Conservation (phyloP, 1,139 yeast genomes). For the Arxiozyma slooffiae region DNA sequence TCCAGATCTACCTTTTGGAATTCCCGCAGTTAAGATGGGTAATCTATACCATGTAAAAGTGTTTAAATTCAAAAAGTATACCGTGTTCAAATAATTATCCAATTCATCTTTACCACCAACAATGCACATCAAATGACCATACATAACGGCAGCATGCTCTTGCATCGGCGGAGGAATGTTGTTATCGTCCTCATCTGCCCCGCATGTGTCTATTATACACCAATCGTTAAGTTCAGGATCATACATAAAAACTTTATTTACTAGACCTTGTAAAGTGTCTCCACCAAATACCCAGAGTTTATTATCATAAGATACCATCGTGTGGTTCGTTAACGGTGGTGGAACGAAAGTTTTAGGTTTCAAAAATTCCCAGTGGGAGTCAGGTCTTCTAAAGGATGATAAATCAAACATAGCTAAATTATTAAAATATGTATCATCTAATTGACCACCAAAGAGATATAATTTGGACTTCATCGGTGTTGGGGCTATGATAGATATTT, state of each 20-base stretch:
- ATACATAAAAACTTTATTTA: slow-evolving; percentile 73
- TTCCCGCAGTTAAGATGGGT: slow-evolving; percentile 39
- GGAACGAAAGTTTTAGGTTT: slow-evolving; percentile 48
- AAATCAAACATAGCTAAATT: slow-evolving; percentile 83
- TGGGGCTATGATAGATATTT: slow-evolving; percentile 51
- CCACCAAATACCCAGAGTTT: slow-evolving; percentile 91
- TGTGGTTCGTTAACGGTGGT: slow-evolving; percentile 89
- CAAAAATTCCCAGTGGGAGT: slow-evolving; percentile 74
- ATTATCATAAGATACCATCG: slow-evolving; percentile 73
- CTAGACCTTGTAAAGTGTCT: slow-evolving; percentile 65
- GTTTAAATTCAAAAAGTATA: slow-evolving; percentile 68
- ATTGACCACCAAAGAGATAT: slow-evolving; percentile 90
- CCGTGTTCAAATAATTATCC: slow-evolving; percentile 59
- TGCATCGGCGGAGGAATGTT: slow-evolving; percentile 71
- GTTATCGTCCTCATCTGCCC: slow-evolving; percentile 32
- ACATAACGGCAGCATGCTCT: slow-evolving; percentile 81
- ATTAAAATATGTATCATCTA: slow-evolving; percentile 77
- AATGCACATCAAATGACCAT: slow-evolving; percentile 70
- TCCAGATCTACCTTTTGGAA: slow-evolving; percentile 87
- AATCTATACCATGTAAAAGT: slow-evolving; percentile 67
- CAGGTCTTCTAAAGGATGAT: slow-evolving; percentile 75
- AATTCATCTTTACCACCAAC: slow-evolving; percentile 83
- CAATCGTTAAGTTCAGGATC: slow-evolving; percentile 64
- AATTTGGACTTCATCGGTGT: slow-evolving; percentile 62
- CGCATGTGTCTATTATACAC: slow-evolving; percentile 41